Base-by-base conservation (phyloP, 176 grass and related monocot genomes). In the Raddia guianensis region DNA sequence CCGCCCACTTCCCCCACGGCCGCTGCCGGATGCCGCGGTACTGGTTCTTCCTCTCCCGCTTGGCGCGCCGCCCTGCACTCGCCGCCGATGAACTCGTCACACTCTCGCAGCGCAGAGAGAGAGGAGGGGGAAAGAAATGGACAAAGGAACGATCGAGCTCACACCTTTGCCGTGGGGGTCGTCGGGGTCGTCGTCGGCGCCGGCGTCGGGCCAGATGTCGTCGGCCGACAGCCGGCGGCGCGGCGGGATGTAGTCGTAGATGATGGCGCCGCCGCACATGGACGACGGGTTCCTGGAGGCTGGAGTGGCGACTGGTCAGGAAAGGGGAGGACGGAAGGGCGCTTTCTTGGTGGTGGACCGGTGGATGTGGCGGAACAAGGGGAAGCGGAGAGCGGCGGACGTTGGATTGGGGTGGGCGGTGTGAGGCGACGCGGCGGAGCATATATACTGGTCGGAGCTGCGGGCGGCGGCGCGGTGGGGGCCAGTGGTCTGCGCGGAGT, bases 211-310 rank as follows among this genome's bases (percentile, higher is more conserved):
- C 95, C 95, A 98, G 71, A 98, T 49, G 68, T 92, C 90, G 69
- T 80, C 74, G 21, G 89, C 20, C 3, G 87, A 81, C 57, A 52
- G n/a, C 50, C 68, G 21, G 50, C 75, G 65, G 3, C 70, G 67
- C 44, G 49, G 20, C 56, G 95, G 92, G 86, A 98, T 91, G 81
- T 91, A 92, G 76, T 98, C 92, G 85, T 42, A 87, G 76, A 98
- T 92, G 83, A 98, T 87, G 2, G 92, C 92, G 8, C 95, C 95
- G 63, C 95, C 95, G 86, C 95, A 98, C 95, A 98, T 98, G 63
- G n/a, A n/a, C n/a, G n/a, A n/a, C n/a, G n/a, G n/a, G n/a, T n/a
- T n/a, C n/a, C n/a, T n/a, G n/a, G n/a, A n/a, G n/a, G n/a, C n/a
- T n/a, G n/a, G n/a, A n/a, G n/a, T n/a, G n/a, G n/a, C n/a, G n/a